Evolutionary conservation across 1,139 yeast genomes (phyloP), one percentile per base, ranked within the genome.

Genomic region (Spathaspora sp.): DNA sequence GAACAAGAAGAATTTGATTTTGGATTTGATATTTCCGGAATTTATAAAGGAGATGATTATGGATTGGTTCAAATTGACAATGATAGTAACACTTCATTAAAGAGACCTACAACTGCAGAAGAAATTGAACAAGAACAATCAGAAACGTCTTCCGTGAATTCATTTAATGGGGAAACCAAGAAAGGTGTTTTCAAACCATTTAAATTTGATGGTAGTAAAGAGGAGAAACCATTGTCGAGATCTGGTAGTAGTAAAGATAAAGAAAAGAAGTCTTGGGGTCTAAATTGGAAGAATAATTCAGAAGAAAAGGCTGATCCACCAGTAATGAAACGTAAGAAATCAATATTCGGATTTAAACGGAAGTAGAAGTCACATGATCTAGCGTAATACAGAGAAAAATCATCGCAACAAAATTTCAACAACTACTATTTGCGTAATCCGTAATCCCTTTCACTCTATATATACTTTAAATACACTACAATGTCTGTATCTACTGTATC

Each of bases 181-280:
- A 50, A 43, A 15, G 49, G 52, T 8, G 25, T 52, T 41, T 51
- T 53, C 29, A 51, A 47, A 29, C 44, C 36, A 26, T 52, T 52
- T 39, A 52, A 48, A 37, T 50, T 48, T 39, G 57, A 55, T 18
- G 43, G 39, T n/a, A 45, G 45, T 13, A 51, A 48, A 4, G 53
- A 48, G 4, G 49, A 50, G 26, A 27, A 20, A 7, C 31, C 43
- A 20, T 40, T 44, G 5, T 47, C 53, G 4, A 44, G 55, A 25
- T 48, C 52, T 3, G 48, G 45, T 17, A 44, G 53, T 29, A 41
- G 27, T 38, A 41, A 43, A 27, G 57, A 55, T 29, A 58, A 56
- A 33, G 76, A 70, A 43, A 72, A 73, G 60, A 73, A 72, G 49
- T 64, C 72, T 8, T 72, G 78, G 78, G 73, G 72, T 1, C 61